Conservation (phyloP, 129 eudicot genomes). For the Ambrosia trifida region DNA sequence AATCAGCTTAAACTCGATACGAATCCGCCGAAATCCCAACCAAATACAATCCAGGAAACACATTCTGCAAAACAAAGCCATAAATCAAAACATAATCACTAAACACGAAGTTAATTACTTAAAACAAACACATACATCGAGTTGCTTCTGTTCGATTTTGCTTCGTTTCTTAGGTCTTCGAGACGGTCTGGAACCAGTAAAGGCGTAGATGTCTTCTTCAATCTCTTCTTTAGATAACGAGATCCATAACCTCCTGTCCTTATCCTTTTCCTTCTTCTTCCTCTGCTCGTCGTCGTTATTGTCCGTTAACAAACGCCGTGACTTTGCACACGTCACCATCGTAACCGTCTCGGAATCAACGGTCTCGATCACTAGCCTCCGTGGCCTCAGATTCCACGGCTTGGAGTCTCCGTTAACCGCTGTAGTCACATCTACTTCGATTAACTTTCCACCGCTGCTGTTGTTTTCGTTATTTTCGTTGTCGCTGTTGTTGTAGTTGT, state of each 20-base stretch:
- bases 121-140: conserved; percentile 45
- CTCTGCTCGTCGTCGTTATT: conserved; percentile 19
- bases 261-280: conserved; percentile 2
- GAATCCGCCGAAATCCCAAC: conserved; percentile 58
- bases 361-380: conserved; percentile 29
- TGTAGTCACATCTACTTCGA: conserved; percentile 21
- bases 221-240: conserved; percentile 69
- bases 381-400: conserved; percentile 62
- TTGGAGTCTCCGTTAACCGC: conserved; percentile 32
- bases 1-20: conserved; percentile 36
- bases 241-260: conserved; percentile 52
- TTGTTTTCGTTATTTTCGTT: no score
- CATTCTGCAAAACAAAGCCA: conserved; percentile 36
- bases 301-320: conserved; percentile 20
- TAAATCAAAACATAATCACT: neutral
- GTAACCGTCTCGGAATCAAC: neutral
- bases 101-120: neutral
- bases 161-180: conserved; percentile 54
- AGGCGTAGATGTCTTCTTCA: conserved; percentile 57
- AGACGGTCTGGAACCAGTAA: conserved; percentile 57
- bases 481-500: neutral
- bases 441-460: neutral
- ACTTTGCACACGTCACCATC: conserved; percentile 16
- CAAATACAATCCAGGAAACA: conserved; percentile 56
- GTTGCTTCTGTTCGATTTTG: conserved; percentile 49